Evolutionary conservation across 257 asterid species (phyloP).

Genomic region (Hygrophila difformis): DNA sequence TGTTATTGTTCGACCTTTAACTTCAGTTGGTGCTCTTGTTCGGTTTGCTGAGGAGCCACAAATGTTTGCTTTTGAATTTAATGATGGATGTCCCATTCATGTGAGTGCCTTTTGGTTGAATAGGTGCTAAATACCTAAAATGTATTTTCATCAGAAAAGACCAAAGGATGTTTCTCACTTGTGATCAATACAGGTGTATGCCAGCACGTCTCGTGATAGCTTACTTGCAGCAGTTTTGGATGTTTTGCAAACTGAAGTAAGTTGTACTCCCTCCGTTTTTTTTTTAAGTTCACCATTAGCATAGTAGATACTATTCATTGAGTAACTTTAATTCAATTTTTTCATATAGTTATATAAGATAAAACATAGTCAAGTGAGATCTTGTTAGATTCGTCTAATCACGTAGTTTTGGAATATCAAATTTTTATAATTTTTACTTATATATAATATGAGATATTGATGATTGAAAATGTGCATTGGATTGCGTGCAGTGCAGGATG

Average conservation of each 20-base stretch:
- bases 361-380: too few species aligned
- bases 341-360: too few species aligned
- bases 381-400: too few species aligned
- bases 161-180: conserved; percentile 12
- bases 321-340: too few species aligned
- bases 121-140: conserved; percentile 14
- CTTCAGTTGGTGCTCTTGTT: conserved; percentile 91
- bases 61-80: conserved; percentile 94
- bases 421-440: too few species aligned
- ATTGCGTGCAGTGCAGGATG: too few species aligned
- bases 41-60: conserved; percentile 99
- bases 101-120: conserved; percentile 40
- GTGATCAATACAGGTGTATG: conserved; percentile 73
- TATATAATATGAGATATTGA: too few species aligned
- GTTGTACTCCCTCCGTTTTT: too few species aligned
- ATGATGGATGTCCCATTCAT: conserved; percentile 94
- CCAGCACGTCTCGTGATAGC: conserved; percentile 97
- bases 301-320: too few species aligned
- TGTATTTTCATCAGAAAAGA: not conserved
- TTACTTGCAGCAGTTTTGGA: conserved; percentile 95
- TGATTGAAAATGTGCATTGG: too few species aligned
- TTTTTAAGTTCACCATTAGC: too few species aligned
- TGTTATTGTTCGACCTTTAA: conserved; percentile 82
- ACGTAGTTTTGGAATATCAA: too few species aligned
- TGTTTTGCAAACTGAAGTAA: conserved; percentile 88